Base-by-base conservation (phyloP, 2,329 filamentous ascomycete genomes). In the Mollisia scopiformis region DNA sequence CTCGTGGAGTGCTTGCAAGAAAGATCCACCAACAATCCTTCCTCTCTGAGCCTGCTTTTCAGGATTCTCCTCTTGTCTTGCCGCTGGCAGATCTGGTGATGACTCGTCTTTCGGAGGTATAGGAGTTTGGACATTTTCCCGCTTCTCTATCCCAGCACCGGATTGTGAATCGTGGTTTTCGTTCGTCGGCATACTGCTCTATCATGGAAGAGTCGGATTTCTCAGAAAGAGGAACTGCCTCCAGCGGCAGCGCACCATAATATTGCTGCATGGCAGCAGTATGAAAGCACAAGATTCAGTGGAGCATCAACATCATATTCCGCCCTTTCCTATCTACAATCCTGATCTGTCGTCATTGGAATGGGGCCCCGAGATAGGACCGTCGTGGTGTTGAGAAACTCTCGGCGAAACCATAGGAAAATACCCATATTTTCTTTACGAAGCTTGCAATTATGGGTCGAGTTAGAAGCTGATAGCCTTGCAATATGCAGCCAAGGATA, bases 21-120 rank as follows among this genome's bases (percentile, higher is more conserved):
- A 76, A 50, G 72, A 73, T 35, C 77, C 77, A 60, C 78, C 78
- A 33, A 72, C 73, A 31, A 80, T 70, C 16, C 77, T 69, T 25
- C 77, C 77, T 14, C 68, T 63, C 8, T 49, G 58, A 13, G 25
- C 55, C 25, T 58, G 62, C 21, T 52, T 58, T 16, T 58, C 37
- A 3, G 54, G 46, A 28, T 61, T 47, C 35, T 69, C 65, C 51
- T 65, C 62, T 60, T 68, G 68, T 23, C 65, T 64, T 23, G 61
- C 43, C 25, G 55, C 30, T 25, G 59, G 57, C 2, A 64, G 27
- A 31, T 64, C 55, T 23, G 62, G 43, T 23, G 58, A 63, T 23
- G 46, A 62, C 5, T 43, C 19, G 47, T 58, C 35, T 23, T 53
- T 37, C 6, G 46, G 55, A 4, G 33, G 57, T 31, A 23, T 53